A percentile compares a stretch with the other conserved stretches of the same genome.
Evolutionary conservation across 208 protist genomes (phyloP).

Genomic region (Acanthamoeba lenticulata): DNA sequence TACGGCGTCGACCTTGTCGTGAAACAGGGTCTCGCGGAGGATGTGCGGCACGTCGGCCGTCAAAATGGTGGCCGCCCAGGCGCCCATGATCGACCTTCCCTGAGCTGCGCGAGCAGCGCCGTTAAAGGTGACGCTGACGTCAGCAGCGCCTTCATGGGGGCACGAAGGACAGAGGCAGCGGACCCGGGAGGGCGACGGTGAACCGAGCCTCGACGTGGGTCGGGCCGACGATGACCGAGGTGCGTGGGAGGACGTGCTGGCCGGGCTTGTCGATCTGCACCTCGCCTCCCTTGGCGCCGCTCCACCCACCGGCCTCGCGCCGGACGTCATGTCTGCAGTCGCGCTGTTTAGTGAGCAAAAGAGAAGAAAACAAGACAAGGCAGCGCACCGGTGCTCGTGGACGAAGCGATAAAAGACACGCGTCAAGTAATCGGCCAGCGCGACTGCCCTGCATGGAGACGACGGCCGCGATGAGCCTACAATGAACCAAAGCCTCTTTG

Average conservation of each 20-base stretch:
- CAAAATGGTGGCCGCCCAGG: conserved; percentile 68
- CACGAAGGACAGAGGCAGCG: conserved; percentile 81
- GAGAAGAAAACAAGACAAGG: not conserved
- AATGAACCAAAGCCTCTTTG: not conserved
- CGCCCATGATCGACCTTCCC: conserved; percentile 76
- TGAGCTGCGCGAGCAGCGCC: conserved; percentile 72
- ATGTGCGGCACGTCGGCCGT: conserved; percentile 70
- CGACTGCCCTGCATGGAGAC: not conserved
- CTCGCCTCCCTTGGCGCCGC: conserved; percentile 84
- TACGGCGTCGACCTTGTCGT: conserved; percentile 51
- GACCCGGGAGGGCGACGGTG: conserved; percentile 92
- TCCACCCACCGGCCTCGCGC: conserved; percentile 69
- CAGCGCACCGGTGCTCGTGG: not conserved
- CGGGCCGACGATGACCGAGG: conserved; percentile 85
- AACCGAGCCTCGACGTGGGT: conserved; percentile 84
- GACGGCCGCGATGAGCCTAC: not conserved
- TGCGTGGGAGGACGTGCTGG: conserved; percentile 92
- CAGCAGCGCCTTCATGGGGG: conserved; percentile 80
- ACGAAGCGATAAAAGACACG: conserved; percentile 69
- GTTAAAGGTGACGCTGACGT: conserved; percentile 69
- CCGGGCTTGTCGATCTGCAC: conserved; percentile 88
- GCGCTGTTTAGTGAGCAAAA: not conserved
- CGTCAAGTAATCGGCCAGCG: conserved; percentile 75
- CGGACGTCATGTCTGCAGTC: not conserved
- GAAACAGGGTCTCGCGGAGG: conserved; percentile 66